A percentile compares a stretch with the other conserved stretches of the same genome.
Conservation (phyloP, 208 protist genomes). For the Crithidia expoeki region DNA sequence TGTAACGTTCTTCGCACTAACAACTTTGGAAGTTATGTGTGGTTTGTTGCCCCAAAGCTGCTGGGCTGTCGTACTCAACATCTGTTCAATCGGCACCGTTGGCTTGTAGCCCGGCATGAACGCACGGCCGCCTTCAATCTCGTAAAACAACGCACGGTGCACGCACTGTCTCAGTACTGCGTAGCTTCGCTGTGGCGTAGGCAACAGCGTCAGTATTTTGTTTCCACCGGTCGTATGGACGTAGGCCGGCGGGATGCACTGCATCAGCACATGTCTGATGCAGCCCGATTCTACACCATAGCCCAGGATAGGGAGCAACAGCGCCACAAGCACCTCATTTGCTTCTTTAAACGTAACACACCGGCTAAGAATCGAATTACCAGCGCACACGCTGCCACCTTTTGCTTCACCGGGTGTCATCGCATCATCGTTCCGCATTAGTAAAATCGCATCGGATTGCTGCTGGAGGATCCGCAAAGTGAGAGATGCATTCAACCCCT, state of each 20-base stretch:
- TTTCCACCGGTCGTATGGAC: slow-evolving; percentile 40
- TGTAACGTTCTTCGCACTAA: background rate
- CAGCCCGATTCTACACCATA: slow-evolving; percentile 48
- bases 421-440: slow-evolving; percentile 86
- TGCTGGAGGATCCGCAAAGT: slow-evolving; percentile 69
- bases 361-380: slow-evolving; percentile 37
- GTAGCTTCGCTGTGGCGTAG: slow-evolving; percentile 78
- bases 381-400: slow-evolving; percentile 33
- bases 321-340: slow-evolving; percentile 80
- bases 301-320: slow-evolving; percentile 72
- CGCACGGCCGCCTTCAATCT: slow-evolving; percentile 46
- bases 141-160: slow-evolving; percentile 59
- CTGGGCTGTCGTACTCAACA: slow-evolving; percentile 47
- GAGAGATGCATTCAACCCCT: slow-evolving; percentile 78
- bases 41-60: slow-evolving; percentile 4
- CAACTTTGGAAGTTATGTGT: background rate
- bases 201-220: slow-evolving; percentile 72
- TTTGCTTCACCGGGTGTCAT: slow-evolving; percentile 39
- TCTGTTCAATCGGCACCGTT: slow-evolving; percentile 44
- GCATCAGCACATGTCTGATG: slow-evolving; percentile 43
- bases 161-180: slow-evolving; percentile 48
- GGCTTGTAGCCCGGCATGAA: slow-evolving; percentile 68
- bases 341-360: slow-evolving; percentile 83
- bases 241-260: slow-evolving; percentile 43
- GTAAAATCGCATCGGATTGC: slow-evolving; percentile 63